Conservation (phyloP, 305 asterid species). For the Fraxinus floribunda region DNA sequence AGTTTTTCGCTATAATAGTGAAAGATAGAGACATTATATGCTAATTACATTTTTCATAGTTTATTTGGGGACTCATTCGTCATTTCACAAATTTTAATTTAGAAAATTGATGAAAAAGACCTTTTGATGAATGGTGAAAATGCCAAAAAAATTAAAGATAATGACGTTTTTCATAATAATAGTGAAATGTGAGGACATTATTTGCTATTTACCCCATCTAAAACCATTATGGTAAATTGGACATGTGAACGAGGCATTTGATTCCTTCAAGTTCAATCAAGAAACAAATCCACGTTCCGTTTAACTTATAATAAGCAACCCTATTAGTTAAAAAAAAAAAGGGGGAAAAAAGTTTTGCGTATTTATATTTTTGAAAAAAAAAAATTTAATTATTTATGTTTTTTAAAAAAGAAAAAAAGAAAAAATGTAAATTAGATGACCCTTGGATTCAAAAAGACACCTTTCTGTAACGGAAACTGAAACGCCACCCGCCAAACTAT, state of each 20-base stretch:
- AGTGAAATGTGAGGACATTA: no score
- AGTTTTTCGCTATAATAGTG: no score
- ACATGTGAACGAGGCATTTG: neutral
- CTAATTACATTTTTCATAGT: no score
- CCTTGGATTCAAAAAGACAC: neutral
- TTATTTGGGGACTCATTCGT: no score
- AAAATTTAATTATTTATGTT: neutral
- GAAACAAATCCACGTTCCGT: neutral
- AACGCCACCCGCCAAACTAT: conserved; percentile 20
- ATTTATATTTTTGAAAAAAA: neutral
- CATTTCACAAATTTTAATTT: no score
- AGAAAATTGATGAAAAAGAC: no score
- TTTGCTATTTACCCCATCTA: neutral
- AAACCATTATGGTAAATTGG: neutral
- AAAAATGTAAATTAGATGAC: neutral
- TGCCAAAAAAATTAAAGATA: no score
- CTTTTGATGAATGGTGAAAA: no score
- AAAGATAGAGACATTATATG: no score
- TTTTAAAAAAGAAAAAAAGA: neutral
- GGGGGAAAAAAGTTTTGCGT: no score
- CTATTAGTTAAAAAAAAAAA: no score
- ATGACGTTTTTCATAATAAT: no score
- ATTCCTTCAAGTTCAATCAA: neutral
- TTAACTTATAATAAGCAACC: neutral
- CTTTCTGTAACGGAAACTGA: neutral